These are phyloP conservation scores for Ananas comosus DNA, from an alignment of 176 grass and related monocot species.

Conservation along the genomic window DNA sequence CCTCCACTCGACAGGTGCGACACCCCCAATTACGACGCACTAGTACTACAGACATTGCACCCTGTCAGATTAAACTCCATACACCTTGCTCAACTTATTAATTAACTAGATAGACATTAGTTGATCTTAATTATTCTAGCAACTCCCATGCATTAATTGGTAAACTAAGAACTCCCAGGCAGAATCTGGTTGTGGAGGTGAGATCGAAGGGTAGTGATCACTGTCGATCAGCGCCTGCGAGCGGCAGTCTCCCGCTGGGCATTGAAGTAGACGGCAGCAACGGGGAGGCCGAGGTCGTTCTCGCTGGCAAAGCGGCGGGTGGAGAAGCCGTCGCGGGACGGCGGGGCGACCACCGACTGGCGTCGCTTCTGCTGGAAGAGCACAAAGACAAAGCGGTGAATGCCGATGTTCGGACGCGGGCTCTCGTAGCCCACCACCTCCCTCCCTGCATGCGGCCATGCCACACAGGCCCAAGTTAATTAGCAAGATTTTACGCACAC, in stretches of 20 bases:
- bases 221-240: constrained; percentile 43
- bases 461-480: neutral
- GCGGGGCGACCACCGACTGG: constrained; percentile 28
- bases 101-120: no score
- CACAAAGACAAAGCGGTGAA: constrained; percentile 71
- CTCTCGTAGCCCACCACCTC: constrained; percentile 71
- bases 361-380: constrained; percentile 62
- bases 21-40: no score
- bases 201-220: no score
- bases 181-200: neutral
- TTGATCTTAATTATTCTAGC: no score
- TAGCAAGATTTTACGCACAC: neutral
- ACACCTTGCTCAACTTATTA: no score
- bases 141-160: no score
- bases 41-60: no score
- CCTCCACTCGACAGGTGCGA: no score
- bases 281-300: constrained; percentile 57
- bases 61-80: no score
- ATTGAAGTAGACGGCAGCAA: constrained; percentile 76
- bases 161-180: no score
- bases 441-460: constrained; percentile 33
- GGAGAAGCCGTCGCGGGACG: constrained; percentile 53
- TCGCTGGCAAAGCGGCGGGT: constrained; percentile 67
- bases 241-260: constrained; percentile 78
- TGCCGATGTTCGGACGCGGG: constrained; percentile 70